phyloP scores from a whole-genome alignment of 805 yeast species.

The Naumovozyma castellii region DNA sequence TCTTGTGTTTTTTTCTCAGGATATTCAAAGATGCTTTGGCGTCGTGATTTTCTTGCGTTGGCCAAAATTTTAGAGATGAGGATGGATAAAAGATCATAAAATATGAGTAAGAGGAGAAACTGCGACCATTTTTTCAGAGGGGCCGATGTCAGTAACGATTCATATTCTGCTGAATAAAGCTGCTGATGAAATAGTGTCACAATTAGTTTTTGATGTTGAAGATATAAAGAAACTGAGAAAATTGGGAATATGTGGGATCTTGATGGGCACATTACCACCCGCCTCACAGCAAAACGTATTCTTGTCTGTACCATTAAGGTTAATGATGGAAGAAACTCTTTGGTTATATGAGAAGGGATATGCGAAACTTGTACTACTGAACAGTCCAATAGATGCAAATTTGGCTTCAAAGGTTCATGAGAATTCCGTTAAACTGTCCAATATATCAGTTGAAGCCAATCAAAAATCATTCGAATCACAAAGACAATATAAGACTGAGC shows the following conservation, averaged over 20 bases:
- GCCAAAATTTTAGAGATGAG: neutral
- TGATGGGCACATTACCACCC: conserved; percentile 73
- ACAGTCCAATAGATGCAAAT: conserved; percentile 26
- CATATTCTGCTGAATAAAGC: neutral
- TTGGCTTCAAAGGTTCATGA: conserved; percentile 1
- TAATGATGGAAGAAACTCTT: conserved; percentile 62
- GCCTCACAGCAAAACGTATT: conserved; percentile 94
- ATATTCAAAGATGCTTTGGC: neutral
- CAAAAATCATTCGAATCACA: conserved; percentile 14
- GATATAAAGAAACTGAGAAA: conserved; percentile 47
- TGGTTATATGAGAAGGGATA: conserved; percentile 44
- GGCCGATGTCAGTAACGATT: neutral
- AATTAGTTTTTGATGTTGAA: conserved; percentile 50
- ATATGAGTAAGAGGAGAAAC: too few relatives aligned
- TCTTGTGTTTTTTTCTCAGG: neutral
- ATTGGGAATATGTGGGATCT: conserved; percentile 62
- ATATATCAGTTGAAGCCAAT: conserved; percentile 3
- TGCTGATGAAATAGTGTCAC: conserved; percentile 20
- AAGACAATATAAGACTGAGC: conserved; percentile 14
- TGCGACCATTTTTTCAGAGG: too few relatives aligned
- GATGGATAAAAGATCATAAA: too few relatives aligned
- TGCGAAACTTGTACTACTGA: conserved; percentile 36
- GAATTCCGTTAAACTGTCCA: conserved; percentile 1
- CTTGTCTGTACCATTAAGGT: conserved; percentile 69
- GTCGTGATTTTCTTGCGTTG: neutral